These are phyloP conservation scores for Lomentospora prolificans DNA, from an alignment of 2,329 filamentous ascomycete species.

Conservation along the genomic window DNA sequence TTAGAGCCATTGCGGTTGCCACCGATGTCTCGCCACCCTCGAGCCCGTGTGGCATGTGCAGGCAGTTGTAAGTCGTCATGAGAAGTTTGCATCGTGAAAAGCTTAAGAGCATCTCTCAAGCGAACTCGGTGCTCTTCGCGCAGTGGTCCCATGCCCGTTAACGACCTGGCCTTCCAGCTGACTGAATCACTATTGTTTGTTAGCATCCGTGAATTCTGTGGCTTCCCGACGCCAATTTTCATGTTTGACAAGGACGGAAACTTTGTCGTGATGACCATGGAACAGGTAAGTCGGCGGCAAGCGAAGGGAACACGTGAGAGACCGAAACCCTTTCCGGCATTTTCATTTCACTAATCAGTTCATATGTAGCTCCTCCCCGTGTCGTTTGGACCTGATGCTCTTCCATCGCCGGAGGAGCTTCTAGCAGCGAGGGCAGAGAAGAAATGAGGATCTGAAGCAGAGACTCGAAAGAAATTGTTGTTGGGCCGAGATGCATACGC, in stretches of 20 bases:
- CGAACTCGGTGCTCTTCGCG: too few relatives aligned
- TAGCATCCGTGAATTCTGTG: slow-evolving; percentile 69
- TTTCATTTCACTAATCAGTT: too few relatives aligned
- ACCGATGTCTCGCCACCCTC: slow-evolving; percentile 64
- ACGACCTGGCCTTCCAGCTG: too few relatives aligned
- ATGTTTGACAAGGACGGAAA: slow-evolving; percentile 84
- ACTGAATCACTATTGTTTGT: not conserved
- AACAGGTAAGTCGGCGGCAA: slow-evolving; percentile 41
- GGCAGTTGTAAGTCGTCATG: slow-evolving; percentile 74
- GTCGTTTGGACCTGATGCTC: slow-evolving; percentile 56
- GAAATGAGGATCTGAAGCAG: not conserved
- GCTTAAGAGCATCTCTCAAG: too few relatives aligned
- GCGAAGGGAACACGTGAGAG: not conserved
- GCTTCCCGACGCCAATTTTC: slow-evolving; percentile 62
- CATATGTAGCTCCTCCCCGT: slow-evolving; percentile 49
- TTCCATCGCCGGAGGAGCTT: slow-evolving; percentile 29
- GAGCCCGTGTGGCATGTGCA: slow-evolving; percentile 89
- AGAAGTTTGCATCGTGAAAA: too few relatives aligned
- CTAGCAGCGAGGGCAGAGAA: not conserved
- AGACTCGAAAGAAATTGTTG: not conserved
- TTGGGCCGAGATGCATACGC: not conserved
- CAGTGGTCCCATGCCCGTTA: slow-evolving; percentile 7
- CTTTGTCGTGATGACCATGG: slow-evolving; percentile 59
- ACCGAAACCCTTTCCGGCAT: too few relatives aligned
- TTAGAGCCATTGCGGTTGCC: slow-evolving; percentile 75